A percentile compares a stretch with the other conserved stretches of the same genome.
Evolutionary conservation across 1,284 basidiomycete genomes (phyloP).

Genomic region (Papiliotrema flavescens): DNA sequence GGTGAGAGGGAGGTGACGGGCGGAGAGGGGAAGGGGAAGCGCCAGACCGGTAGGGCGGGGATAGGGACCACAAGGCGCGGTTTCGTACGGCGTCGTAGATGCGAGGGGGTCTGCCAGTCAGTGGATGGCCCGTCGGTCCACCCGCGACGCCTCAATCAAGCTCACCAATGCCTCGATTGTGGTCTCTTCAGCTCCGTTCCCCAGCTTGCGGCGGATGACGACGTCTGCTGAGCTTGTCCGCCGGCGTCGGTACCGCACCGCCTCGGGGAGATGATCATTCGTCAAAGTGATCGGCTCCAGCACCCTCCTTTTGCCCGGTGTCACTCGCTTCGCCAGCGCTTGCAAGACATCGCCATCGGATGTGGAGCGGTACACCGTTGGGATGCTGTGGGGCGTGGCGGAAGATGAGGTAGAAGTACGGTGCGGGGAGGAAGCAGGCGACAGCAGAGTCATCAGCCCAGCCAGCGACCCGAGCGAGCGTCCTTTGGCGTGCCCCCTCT

Average conservation of each 20-base stretch:
- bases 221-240: not conserved
- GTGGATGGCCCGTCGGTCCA: not conserved
- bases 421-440: not conserved
- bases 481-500: constrained; percentile 14
- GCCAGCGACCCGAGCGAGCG: constrained; percentile 20
- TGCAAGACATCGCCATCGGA: constrained; percentile 19
- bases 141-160: not conserved
- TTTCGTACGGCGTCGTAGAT: constrained; percentile 7
- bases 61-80: constrained; percentile 11
- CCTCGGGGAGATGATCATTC: not conserved
- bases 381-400: not conserved
- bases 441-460: constrained; percentile 17
- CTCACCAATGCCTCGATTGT: not conserved
- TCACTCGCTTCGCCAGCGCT: constrained; percentile 21
- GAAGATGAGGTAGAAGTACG: not conserved
- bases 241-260: not conserved
- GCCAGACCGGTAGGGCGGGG: constrained; percentile 23
- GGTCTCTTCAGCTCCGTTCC: not conserved
- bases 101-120: constrained; percentile 10
- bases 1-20: constrained; percentile 30
- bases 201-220: not conserved
- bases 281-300: constrained; percentile 20
- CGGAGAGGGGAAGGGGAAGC: constrained; percentile 33
- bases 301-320: constrained; percentile 17
- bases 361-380: not conserved